Conservation (phyloP, 2,329 filamentous ascomycete species). For the Coleophoma crateriformis region DNA sequence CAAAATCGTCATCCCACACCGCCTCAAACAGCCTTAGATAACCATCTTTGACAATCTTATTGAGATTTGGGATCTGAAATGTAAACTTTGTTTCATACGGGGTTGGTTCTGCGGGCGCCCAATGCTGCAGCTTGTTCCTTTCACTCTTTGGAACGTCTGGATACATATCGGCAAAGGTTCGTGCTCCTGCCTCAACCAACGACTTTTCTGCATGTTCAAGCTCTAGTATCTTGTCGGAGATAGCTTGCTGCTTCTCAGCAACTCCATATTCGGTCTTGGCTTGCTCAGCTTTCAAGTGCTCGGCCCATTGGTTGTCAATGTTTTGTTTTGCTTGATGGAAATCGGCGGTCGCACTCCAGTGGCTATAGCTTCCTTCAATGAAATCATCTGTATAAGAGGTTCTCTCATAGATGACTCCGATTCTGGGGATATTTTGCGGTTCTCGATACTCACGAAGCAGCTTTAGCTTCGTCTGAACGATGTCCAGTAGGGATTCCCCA, state of each 20-base stretch:
- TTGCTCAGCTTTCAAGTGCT: conserved; percentile 27
- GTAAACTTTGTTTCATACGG: conserved; percentile 13
- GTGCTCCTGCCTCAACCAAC: conserved; percentile 55
- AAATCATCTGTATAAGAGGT: conserved; percentile 44
- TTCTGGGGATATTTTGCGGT: conserved; percentile 1
- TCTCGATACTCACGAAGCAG: conserved; percentile 31
- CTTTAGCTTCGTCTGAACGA: conserved; percentile 48
- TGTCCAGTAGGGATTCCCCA: conserved; percentile 50
- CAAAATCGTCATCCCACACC: conserved; percentile 64
- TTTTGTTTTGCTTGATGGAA: conserved; percentile 8
- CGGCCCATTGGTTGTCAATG: conserved; percentile 27
- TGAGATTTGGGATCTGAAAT: conserved; percentile 34
- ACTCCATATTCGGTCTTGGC: conserved; percentile 26
- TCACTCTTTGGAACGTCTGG: conserved; percentile 37
- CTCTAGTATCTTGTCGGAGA: conserved; percentile 43
- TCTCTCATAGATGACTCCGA: conserved; percentile 34
- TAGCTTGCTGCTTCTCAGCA: conserved; percentile 48
- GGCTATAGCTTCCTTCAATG: conserved; percentile 51
- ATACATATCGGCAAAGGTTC: conserved; percentile 60
- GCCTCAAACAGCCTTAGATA: conserved; percentile 70
- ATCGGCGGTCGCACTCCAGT: conserved; percentile 25
- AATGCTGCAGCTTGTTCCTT: not conserved
- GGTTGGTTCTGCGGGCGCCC: not conserved
- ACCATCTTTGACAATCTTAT: conserved; percentile 45
- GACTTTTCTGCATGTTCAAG: conserved; percentile 49